Evolutionary conservation across 345 rosid species (phyloP).

Genomic region (Syzygium jambos): DNA sequence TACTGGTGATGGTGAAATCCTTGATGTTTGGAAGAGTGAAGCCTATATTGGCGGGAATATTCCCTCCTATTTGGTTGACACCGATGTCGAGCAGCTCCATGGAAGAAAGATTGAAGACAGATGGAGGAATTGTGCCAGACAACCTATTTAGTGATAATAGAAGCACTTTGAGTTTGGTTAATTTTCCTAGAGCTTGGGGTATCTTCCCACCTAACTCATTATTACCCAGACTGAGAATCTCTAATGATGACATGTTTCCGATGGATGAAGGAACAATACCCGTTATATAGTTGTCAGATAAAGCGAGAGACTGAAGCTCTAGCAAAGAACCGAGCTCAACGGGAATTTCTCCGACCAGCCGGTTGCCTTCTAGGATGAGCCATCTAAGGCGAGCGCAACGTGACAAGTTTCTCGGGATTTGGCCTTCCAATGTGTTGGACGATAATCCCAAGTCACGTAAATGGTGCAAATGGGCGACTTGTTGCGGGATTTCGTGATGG

Average conservation of each 20-base stretch:
- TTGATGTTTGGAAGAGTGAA: constrained; percentile 4
- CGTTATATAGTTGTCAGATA: constrained; percentile 1
- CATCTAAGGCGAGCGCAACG: background rate
- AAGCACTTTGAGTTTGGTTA: background rate
- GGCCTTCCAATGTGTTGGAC: constrained; percentile 4
- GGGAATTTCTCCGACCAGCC: constrained; percentile 10
- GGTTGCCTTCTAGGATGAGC: background rate
- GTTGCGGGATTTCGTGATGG: constrained; percentile 1
- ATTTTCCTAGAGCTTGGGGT: constrained; percentile 7
- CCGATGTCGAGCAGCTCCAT: background rate
- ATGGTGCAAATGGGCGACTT: background rate
- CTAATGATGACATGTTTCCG: constrained; percentile 15
- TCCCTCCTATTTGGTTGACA: constrained; percentile 4
- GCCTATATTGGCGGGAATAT: constrained; percentile 10
- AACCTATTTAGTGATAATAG: background rate
- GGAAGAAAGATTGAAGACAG: constrained; percentile 20
- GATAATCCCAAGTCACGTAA: fast-evolving
- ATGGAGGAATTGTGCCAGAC: constrained; percentile 12
- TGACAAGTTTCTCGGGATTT: constrained; percentile 7
- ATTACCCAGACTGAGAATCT: fast-evolving
- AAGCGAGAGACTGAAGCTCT: background rate
- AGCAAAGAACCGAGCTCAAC: background rate
- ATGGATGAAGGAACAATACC: constrained; percentile 14
- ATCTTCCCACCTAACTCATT: constrained; percentile 8
- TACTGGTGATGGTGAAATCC: background rate